These are phyloP conservation scores for Cryptococcus neoformans DNA, from an alignment of 1,284 basidiomycete genomes.

Conservation along the genomic window DNA sequence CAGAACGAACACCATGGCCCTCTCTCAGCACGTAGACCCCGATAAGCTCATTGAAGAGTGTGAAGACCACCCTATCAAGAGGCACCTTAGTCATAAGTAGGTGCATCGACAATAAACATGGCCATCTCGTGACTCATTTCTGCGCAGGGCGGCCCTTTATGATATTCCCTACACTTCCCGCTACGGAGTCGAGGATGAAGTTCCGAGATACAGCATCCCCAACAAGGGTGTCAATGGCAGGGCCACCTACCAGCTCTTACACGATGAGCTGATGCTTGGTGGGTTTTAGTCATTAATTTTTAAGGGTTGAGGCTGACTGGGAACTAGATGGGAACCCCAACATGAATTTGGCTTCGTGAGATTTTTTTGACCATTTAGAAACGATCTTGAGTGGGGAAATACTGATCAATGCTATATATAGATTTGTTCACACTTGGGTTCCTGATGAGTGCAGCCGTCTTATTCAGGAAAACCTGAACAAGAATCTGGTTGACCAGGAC, in stretches of 20 bases:
- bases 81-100: slow-evolving; percentile 23
- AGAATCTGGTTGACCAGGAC: slow-evolving; percentile 87
- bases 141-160: slow-evolving; percentile 25
- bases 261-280: slow-evolving; percentile 70
- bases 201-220: slow-evolving; percentile 51
- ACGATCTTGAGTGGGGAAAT: not conserved
- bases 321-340: slow-evolving; percentile 64
- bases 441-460: slow-evolving; percentile 65
- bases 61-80: slow-evolving; percentile 38
- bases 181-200: slow-evolving; percentile 38
- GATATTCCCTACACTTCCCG: slow-evolving; percentile 41
- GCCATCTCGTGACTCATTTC: not conserved
- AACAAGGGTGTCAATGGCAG: slow-evolving; percentile 45
- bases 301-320: slow-evolving; percentile 1
- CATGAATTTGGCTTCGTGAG: slow-evolving; percentile 68
- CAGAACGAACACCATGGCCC: slow-evolving; percentile 28
- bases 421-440: slow-evolving; percentile 69
- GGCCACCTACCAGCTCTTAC: slow-evolving; percentile 72
- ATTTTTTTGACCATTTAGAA: not conserved
- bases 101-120: slow-evolving; percentile 5
- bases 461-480: slow-evolving; percentile 78
- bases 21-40: slow-evolving; percentile 44
- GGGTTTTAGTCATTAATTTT: slow-evolving; percentile 1
- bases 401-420: slow-evolving; percentile 29
- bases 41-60: slow-evolving; percentile 42